These are phyloP conservation scores for Talaromyces sp. DNA, from an alignment of 2,329 filamentous ascomycete genomes.

Conservation along the genomic window DNA sequence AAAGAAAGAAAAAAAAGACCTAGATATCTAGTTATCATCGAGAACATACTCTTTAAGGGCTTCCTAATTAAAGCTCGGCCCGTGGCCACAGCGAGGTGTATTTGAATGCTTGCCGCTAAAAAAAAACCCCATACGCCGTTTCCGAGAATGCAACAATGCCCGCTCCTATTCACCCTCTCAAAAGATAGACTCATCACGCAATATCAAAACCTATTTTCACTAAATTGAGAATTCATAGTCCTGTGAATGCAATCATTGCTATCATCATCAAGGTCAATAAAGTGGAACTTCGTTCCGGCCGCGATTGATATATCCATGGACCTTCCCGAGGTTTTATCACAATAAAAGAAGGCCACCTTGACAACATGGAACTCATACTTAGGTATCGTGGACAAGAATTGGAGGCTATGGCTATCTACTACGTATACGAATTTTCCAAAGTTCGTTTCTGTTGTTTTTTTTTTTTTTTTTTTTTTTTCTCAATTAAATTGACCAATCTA, in stretches of 20 bases:
- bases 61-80: too few species aligned
- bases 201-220: not conserved
- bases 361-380: not conserved
- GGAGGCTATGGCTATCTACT: not conserved
- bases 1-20: too few species aligned
- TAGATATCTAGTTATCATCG: too few species aligned
- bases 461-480: too few species aligned
- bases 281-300: not conserved
- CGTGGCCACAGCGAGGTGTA: too few species aligned
- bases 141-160: not conserved
- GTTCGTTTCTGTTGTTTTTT: too few species aligned
- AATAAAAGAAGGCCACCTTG: not conserved
- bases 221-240: not conserved
- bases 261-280: not conserved
- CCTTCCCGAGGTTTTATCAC: not conserved
- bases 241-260: not conserved
- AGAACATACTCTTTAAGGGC: too few species aligned
- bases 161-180: not conserved
- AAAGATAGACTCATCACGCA: not conserved
- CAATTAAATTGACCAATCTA: too few species aligned
- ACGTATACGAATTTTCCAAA: not conserved
- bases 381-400: not conserved
- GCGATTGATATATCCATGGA: not conserved
- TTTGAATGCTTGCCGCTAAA: not conserved
- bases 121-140: not conserved